These are phyloP conservation scores for Balansia obtecta DNA, from an alignment of 2,329 filamentous ascomycete species.

Conservation along the genomic window DNA sequence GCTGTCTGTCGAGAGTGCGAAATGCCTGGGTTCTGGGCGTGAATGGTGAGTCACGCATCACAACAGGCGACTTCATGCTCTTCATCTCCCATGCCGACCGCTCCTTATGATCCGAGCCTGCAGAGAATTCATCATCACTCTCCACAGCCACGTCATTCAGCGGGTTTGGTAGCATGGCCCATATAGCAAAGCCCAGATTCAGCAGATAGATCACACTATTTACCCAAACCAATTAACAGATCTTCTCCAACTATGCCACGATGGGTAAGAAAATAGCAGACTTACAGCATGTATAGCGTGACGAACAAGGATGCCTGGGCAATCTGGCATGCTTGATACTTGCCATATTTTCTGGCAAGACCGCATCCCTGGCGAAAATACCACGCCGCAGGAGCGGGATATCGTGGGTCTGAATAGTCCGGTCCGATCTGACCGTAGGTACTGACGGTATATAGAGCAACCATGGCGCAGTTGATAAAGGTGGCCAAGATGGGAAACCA, in stretches of 20 bases:
- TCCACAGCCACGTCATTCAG: conserved; percentile 33
- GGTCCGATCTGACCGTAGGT: conserved; percentile 60
- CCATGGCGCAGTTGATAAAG: conserved; percentile 42
- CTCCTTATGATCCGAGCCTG: conserved; percentile 22
- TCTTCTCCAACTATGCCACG: conserved; percentile 2
- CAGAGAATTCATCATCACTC: conserved; percentile 30
- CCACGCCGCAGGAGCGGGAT: conserved; percentile 55
- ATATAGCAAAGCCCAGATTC: conserved; percentile 47
- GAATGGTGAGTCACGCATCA: conserved; percentile 30
- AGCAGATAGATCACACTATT: conserved; percentile 45
- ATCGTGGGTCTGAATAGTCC: conserved; percentile 54
- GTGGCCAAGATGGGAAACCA: conserved; percentile 55
- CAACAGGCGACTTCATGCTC: conserved; percentile 27
- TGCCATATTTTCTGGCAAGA: conserved; percentile 40
- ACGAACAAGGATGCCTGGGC: conserved; percentile 56
- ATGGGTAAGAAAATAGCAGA: conserved; percentile 11
- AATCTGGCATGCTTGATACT: conserved; percentile 49
- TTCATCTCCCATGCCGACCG: conserved; percentile 47
- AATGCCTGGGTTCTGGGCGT: conserved; percentile 59
- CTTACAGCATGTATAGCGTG: conserved; percentile 57
- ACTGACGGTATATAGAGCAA: conserved; percentile 52
- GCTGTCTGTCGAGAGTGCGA: conserved; percentile 45
- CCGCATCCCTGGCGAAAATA: conserved; percentile 61
- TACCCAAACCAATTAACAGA: background rate
- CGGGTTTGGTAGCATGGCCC: conserved; percentile 44